Evolutionary conservation across 345 rosid species (phyloP).

Genomic region (Odontarrhena argentea): DNA sequence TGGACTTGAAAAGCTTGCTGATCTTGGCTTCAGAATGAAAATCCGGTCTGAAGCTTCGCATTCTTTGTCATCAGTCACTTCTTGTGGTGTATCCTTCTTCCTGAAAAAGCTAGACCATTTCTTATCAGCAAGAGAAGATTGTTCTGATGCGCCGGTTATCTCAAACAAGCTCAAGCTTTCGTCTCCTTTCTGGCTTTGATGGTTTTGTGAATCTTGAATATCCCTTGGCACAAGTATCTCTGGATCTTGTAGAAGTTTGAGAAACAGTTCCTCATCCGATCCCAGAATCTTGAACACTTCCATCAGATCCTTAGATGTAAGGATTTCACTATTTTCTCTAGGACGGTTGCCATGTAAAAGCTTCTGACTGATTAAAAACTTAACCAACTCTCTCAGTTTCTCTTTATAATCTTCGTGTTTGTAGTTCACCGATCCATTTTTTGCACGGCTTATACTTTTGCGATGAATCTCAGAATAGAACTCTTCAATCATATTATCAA

Average conservation of each 20-base stretch:
- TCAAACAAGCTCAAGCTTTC: constrained; percentile 46
- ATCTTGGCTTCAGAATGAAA: constrained; percentile 82
- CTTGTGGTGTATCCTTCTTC: constrained; percentile 58
- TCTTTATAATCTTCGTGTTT: constrained; percentile 57
- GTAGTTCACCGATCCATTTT: constrained; percentile 44
- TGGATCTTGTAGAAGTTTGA: constrained; percentile 75
- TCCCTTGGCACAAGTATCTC: constrained; percentile 58
- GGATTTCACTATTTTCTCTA: constrained; percentile 51
- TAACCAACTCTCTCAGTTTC: constrained; percentile 69
- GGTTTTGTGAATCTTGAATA: constrained; percentile 51
- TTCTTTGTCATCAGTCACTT: constrained; percentile 39
- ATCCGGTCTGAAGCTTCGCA: constrained; percentile 64
- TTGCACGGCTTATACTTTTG: constrained; percentile 47
- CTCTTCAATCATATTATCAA: constrained; percentile 68
- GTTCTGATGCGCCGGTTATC: constrained; percentile 42
- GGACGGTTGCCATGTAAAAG: constrained; percentile 56
- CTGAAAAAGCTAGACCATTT: constrained; percentile 68
- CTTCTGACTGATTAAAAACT: constrained; percentile 67
- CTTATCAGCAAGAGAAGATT: constrained; percentile 45
- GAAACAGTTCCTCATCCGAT: constrained; percentile 80
- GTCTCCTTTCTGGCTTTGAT: constrained; percentile 44
- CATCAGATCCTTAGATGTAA: constrained; percentile 66
- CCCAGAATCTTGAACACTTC: constrained; percentile 79
- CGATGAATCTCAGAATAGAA: constrained; percentile 63
- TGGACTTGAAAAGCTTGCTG: constrained; percentile 43